Evolutionary conservation across 768 basidiomycete genomes (phyloP), one percentile per base, ranked within the genome.

Genomic region (Boletus sensibilis): DNA sequence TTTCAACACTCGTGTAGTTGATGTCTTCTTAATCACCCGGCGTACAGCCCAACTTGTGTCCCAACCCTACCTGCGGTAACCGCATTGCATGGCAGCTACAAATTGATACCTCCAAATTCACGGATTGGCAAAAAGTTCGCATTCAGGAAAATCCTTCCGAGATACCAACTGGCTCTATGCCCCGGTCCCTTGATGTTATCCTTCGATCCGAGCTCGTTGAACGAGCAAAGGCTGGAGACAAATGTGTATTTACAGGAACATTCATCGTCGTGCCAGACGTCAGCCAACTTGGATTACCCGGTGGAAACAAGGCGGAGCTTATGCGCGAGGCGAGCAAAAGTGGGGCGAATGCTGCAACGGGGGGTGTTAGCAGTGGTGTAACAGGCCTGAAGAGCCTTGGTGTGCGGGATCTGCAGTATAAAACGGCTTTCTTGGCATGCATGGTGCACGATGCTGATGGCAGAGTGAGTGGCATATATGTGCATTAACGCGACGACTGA

Each of bases 181-280:
- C 97, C 29, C 87, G 96, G 33, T 96, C 94, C 27, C 76, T 98
- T 55, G 96, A 98, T 69, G 96, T 98, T 41, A 92, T 98, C 61
- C 83, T 98, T 8, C 88, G 97, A 29, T 87, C 88, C 4, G 97
- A 98, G 67, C 83, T 98, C 62, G 97, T 99, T 37, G 97, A 99
- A 72, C 86, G 93, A n/a, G 96, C 96, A 13, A 99, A 99, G 71
- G 97, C 97, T 2, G 97, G 97, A 64, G 97, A 99, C 74, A 98
- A 97, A 73, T 97, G 94, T 69, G 90, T 96, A 48, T 98, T 99
- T 71, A 97, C 93, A 6, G 97, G 97, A 20, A 91, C 93, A 0
- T 98, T 99, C 75, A 95, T 98, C 64, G 96, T 98, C 51, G 95
- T 99, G 1, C 97, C 97, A 5, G 97, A 99, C 74, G 96, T 98